Conservation (phyloP, 768 basidiomycete genomes). For the Podaxis sp. region DNA sequence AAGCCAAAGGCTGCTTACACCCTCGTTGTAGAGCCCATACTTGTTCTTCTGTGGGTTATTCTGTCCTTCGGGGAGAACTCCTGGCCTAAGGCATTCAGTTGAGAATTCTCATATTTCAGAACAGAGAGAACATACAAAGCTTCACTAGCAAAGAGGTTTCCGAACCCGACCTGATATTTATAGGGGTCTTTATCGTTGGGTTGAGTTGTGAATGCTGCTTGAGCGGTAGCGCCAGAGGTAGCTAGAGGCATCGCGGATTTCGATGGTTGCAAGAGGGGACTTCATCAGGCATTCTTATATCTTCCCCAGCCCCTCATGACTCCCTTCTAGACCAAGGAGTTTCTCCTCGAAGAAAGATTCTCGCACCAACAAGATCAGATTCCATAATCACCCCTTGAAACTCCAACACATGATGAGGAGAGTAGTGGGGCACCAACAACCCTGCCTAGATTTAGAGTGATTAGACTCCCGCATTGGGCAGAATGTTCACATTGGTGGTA, state of each 20-base stretch:
- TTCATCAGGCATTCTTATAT: constrained; percentile 7
- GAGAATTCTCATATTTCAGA: not conserved
- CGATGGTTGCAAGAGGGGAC: not conserved
- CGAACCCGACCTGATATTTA: constrained; percentile 56
- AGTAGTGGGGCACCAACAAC: not conserved
- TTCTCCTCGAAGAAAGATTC: constrained; percentile 12
- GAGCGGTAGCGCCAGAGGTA: constrained; percentile 38
- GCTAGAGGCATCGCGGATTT: constrained; percentile 22
- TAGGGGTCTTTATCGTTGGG: constrained; percentile 50
- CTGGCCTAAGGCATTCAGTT: constrained; percentile 36
- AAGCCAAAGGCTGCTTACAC: constrained; percentile 31
- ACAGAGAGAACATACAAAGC: constrained; percentile 40
- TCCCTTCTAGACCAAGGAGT: not conserved
- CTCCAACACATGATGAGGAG: not conserved
- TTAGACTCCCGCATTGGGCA: not conserved
- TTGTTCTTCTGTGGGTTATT: constrained; percentile 63
- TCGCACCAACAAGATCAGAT: not conserved
- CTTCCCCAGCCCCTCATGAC: not conserved
- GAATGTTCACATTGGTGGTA: constrained; percentile 3
- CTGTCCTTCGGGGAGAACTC: constrained; percentile 56
- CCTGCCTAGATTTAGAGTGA: not conserved
- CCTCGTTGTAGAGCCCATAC: constrained; percentile 62
- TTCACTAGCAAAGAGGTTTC: constrained; percentile 54
- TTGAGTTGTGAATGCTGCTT: constrained; percentile 32
- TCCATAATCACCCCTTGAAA: not conserved